Conservation (phyloP, 306 rosid genomes). For the Ziziphus jujuba region DNA sequence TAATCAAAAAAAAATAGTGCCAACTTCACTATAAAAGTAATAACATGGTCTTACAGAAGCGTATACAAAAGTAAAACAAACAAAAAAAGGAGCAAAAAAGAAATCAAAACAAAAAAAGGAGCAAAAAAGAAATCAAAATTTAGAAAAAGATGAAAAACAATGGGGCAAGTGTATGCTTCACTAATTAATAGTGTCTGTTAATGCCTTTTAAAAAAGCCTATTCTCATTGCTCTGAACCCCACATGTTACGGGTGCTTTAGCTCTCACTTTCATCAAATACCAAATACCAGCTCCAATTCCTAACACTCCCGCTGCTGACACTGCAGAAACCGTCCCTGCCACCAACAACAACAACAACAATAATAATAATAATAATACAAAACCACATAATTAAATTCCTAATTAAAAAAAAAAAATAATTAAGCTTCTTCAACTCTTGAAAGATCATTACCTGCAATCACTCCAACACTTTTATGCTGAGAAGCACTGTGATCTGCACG, state of each 20-base stretch:
- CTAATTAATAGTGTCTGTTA: constrained; percentile 5
- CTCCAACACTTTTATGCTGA: constrained; percentile 48
- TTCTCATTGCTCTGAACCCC: constrained; percentile 91
- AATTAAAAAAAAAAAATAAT: not conserved
- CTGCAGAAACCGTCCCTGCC: constrained; percentile 69
- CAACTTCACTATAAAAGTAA: no score
- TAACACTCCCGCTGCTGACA: constrained; percentile 70
- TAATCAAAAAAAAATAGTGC: no score
- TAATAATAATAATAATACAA: no score
- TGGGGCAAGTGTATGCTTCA: constrained; percentile 14
- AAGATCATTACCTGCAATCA: constrained; percentile 69
- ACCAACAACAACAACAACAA: not conserved
- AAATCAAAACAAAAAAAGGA: constrained; percentile 11
- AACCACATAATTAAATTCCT: not conserved
- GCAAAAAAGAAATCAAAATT: constrained; percentile 6
- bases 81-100: not conserved
- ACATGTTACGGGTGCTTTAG: constrained; percentile 78
- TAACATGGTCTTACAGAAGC: no score
- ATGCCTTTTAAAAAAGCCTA: constrained; percentile 66
- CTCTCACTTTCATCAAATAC: constrained; percentile 73
- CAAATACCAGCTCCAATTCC: constrained; percentile 88
- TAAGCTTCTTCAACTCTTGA: not conserved
- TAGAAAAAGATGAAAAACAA: constrained; percentile 26
- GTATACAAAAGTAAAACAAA: not conserved
- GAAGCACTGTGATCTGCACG: constrained; percentile 21